Base-by-base conservation (phyloP, 2,329 filamentous ascomycete genomes). In the Dactylonectria macrodidyma region DNA sequence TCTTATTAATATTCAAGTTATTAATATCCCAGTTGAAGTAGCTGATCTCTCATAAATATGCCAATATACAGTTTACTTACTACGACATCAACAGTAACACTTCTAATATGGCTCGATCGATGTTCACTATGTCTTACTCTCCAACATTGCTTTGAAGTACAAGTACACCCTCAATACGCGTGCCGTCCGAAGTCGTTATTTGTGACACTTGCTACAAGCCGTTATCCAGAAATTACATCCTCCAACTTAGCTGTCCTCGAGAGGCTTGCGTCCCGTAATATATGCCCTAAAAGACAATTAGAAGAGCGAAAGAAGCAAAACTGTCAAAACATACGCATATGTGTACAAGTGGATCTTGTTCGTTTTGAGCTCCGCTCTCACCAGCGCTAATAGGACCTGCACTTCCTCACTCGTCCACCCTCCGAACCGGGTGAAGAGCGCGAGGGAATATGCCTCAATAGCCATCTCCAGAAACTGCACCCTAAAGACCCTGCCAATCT, bases 301-400 rank as follows among this genome's bases (percentile, higher is more conserved):
- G 22, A 44, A 5, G 30, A 12, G 3, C 24, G 19, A 38, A 9
- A 19, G 2, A 1, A 3, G 14, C 3, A 7, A 22, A 3, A 24
- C 11, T 36, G 2, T 7, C n/a, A n/a, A 16, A 1, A 61, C 74
- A 70, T 47, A 74, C 73, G 69, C 51, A n/a, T 68, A 75, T 1
- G 72, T 75, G 44, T 75, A 75, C 5, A 76, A 14, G 54, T 76
- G 68, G n/a, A 75, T 69, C 66, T 70, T 72, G 61, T 74, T 71
- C 5, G 68, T 59, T 65, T 73, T 76, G 30, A 76, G 65, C 57
- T 76, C 73, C 5, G 71, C 60, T 36, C 75, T 65, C 8, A 76
- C 75, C 51, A 69, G 36, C 12, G 73, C 70, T 14, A 76, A 68
- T 19, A 77, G 60, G 2, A 75, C 75, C 38, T 75, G 70, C 10